phyloP scores from a whole-genome alignment of 805 yeast genomes.

The Myxozyma udenii region DNA sequence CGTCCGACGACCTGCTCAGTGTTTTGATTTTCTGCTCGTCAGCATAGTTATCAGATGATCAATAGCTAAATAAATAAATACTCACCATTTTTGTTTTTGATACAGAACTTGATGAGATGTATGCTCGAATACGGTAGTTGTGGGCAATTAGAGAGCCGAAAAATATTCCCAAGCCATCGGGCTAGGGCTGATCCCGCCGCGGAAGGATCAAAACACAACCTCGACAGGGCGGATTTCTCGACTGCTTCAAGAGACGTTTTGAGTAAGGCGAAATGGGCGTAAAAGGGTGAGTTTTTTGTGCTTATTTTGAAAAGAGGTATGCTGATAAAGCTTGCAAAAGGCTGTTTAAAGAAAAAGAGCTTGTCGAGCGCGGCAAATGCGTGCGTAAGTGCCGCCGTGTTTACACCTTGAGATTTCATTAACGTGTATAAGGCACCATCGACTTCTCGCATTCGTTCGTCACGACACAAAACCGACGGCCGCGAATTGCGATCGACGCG shows the following conservation, averaged over 20 bases:
- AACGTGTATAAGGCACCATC: not conserved
- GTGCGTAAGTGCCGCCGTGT: not conserved
- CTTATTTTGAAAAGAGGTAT: not conserved
- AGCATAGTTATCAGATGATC: not conserved
- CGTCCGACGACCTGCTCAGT: constrained; percentile 82
- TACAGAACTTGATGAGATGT: too few relatives aligned
- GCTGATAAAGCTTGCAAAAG: not conserved
- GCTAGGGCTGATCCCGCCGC: not conserved
- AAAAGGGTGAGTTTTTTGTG: not conserved
- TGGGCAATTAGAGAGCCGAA: not conserved
- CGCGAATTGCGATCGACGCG: not conserved
- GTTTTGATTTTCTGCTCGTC: constrained; percentile 69
- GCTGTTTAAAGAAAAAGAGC: not conserved
- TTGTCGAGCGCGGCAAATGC: not conserved
- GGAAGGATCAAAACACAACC: not conserved
- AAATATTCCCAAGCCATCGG: not conserved
- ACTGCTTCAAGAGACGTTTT: not conserved
- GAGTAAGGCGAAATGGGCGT: constrained; percentile 1
- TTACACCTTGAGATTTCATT: too few relatives aligned
- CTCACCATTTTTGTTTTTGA: too few relatives aligned
- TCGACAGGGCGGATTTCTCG: too few relatives aligned
- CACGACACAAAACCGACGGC: not conserved
- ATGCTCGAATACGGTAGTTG: too few relatives aligned
- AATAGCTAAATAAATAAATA: too few relatives aligned
- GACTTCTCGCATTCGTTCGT: not conserved